phyloP scores from a whole-genome alignment of 164 flowering plant genomes.

The Litsea cubeba region DNA sequence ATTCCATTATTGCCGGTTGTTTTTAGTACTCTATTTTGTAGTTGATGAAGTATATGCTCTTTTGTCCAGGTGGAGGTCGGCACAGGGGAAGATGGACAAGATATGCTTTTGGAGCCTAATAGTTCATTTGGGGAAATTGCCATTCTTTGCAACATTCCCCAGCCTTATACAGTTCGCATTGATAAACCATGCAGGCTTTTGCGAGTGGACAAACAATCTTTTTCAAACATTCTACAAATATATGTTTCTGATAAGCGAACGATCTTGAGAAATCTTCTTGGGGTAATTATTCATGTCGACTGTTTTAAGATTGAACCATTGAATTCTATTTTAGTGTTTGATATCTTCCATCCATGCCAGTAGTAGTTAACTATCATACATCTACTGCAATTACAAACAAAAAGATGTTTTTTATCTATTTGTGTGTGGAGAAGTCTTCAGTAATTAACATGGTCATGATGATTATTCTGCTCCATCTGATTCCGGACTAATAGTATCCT shows the following conservation, averaged over 20 bases:
- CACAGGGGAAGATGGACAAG: constrained; percentile 54
- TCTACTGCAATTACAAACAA: not conserved
- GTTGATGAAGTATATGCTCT: not conserved
- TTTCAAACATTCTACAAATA: constrained; percentile 59
- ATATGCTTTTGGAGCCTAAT: constrained; percentile 47
- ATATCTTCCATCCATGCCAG: not conserved
- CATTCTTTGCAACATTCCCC: constrained; percentile 86
- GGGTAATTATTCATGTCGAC: constrained; percentile 42
- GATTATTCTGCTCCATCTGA: not conserved
- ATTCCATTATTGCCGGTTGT: not conserved
- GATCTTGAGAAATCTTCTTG: constrained; percentile 62
- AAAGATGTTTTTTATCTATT: not conserved
- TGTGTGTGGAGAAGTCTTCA: not conserved
- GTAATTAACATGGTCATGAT: not conserved
- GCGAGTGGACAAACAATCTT: constrained; percentile 78
- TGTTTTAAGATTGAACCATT: not conserved
- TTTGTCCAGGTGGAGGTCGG: constrained; percentile 60
- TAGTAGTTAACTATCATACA: not conserved
- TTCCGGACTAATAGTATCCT: too few relatives aligned
- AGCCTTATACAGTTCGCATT: constrained; percentile 80
- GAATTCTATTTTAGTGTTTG: not conserved
- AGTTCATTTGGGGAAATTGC: constrained; percentile 78
- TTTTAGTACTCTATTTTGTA: not conserved
- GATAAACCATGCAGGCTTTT: constrained; percentile 70
- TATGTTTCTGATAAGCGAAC: constrained; percentile 64